Evolutionary conservation across 1,284 basidiomycete genomes (phyloP).

Genomic region (Boletellus deceptivus): DNA sequence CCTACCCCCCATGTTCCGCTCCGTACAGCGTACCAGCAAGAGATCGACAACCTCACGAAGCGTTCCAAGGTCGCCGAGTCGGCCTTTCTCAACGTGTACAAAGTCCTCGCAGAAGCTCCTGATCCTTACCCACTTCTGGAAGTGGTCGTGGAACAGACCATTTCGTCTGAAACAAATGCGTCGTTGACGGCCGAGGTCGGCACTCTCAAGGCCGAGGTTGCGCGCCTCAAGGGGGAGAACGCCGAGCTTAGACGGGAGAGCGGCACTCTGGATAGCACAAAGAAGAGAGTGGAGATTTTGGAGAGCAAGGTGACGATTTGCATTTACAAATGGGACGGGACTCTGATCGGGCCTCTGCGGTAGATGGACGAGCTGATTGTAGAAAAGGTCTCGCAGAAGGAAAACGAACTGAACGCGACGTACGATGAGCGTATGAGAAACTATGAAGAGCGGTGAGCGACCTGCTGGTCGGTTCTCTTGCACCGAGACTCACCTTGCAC

Average conservation of each 20-base stretch:
- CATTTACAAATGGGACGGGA: background rate
- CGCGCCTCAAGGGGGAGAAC: conserved; percentile 76
- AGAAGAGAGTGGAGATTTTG: conserved; percentile 71
- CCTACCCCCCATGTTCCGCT: no score
- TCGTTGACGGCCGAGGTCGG: conserved; percentile 56
- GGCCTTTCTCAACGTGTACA: conserved; percentile 92
- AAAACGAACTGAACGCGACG: conserved; percentile 93
- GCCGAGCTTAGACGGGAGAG: conserved; percentile 69
- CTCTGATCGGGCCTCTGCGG: conserved; percentile 4
- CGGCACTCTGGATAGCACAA: conserved; percentile 53
- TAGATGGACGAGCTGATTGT: conserved; percentile 90
- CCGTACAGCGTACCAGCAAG: conserved; percentile 83
- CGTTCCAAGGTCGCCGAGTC: conserved; percentile 90
- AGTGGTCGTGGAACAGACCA: conserved; percentile 88
- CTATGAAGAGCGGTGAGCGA: conserved; percentile 84
- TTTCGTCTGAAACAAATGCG: conserved; percentile 57
- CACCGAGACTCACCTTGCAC: conserved; percentile 1
- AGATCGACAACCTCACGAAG: conserved; percentile 93
- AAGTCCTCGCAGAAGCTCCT: conserved; percentile 89
- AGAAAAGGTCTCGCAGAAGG: conserved; percentile 85
- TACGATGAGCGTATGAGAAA: conserved; percentile 95
- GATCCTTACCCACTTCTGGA: conserved; percentile 97
- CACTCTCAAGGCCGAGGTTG: conserved; percentile 71
- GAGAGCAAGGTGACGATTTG: conserved; percentile 68
- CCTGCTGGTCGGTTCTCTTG: background rate